phyloP scores from a whole-genome alignment of 1,139 yeast genomes.

The Meyerozyma smithsonii region DNA sequence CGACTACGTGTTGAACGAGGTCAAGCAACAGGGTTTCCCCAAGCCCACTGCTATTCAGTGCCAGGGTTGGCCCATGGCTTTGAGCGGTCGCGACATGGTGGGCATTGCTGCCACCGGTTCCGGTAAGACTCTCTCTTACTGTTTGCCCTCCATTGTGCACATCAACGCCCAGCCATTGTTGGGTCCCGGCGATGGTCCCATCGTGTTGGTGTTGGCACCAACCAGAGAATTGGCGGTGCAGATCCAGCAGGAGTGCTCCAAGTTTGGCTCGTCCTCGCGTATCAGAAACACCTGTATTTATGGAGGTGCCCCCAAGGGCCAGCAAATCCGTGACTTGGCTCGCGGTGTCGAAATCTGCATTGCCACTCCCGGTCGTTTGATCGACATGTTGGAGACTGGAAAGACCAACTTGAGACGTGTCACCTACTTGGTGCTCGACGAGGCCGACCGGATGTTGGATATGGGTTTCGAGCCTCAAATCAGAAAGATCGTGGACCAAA shows the following conservation, averaged over 20 bases:
- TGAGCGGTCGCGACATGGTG: slow-evolving; percentile 96
- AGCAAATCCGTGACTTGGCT: slow-evolving; percentile 89
- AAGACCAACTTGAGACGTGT: slow-evolving; percentile 95
- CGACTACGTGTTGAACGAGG: slow-evolving; percentile 83
- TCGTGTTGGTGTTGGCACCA: slow-evolving; percentile 93
- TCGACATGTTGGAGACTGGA: slow-evolving; percentile 93
- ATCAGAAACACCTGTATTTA: slow-evolving; percentile 96
- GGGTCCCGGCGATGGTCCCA: slow-evolving; percentile 94
- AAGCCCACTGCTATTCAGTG: slow-evolving; percentile 95
- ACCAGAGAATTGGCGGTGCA: slow-evolving; percentile 99
- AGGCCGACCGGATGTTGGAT: slow-evolving; percentile 94
- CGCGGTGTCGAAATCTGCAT: slow-evolving; percentile 94
- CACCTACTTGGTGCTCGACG: slow-evolving; percentile 93
- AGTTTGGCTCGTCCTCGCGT: slow-evolving; percentile 87
- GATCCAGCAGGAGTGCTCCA: slow-evolving; percentile 92
- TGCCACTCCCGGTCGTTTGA: slow-evolving; percentile 98
- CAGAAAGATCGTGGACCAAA: slow-evolving; percentile 90
- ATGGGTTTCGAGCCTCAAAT: slow-evolving; percentile 98
- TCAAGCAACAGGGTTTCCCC: slow-evolving; percentile 88
- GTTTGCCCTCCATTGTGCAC: slow-evolving; percentile 95
- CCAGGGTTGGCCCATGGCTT: slow-evolving; percentile 99
- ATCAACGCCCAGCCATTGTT: slow-evolving; percentile 96
- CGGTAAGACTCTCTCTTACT: slow-evolving; percentile 95
- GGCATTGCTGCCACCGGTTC: slow-evolving; percentile 99
- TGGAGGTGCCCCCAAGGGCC: slow-evolving; percentile 99